Conservation (phyloP, 495 filamentous ascomycete species). For the Hypoxylon subgilvum region DNA sequence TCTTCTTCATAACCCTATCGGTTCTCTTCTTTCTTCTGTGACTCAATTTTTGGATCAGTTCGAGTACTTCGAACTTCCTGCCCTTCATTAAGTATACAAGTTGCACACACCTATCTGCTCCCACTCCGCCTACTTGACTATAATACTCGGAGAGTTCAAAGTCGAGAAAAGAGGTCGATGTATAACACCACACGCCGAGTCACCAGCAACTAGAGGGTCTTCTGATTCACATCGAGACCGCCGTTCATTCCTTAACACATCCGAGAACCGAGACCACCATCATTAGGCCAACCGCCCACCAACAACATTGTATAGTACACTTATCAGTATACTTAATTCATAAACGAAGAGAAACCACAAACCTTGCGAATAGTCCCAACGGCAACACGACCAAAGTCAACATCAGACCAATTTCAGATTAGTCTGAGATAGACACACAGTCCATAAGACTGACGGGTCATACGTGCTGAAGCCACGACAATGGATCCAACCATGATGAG, state of each 20-base stretch:
- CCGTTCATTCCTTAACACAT: constrained; percentile 55
- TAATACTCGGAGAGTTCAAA: constrained; percentile 38
- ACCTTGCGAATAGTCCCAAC: constrained; percentile 14
- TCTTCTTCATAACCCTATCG: constrained; percentile 58
- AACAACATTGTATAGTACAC: constrained; percentile 50
- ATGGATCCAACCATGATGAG: constrained; percentile 57
- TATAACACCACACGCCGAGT: constrained; percentile 54
- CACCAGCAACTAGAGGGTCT: constrained; percentile 47
- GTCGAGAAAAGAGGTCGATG: constrained; percentile 42
- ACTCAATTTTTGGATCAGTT: constrained; percentile 54
- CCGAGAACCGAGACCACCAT: constrained; percentile 55
- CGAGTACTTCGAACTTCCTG: constrained; percentile 47
- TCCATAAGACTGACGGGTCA: constrained; percentile 18
- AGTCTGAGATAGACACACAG: neutral
- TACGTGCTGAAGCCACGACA: constrained; percentile 31
- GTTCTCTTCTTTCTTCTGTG: constrained; percentile 57
- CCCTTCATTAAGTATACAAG: constrained; percentile 51
- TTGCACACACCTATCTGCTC: constrained; percentile 25
- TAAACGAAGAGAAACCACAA: constrained; percentile 41
- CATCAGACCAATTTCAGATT: constrained; percentile 17
- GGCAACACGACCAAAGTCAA: constrained; percentile 22
- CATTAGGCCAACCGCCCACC: constrained; percentile 54
- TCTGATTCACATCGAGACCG: constrained; percentile 47
- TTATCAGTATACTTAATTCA: constrained; percentile 54
- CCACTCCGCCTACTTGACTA: constrained; percentile 25